Conservation (phyloP, 2,329 filamentous ascomycete genomes). For the Helicocarpus griseus region DNA sequence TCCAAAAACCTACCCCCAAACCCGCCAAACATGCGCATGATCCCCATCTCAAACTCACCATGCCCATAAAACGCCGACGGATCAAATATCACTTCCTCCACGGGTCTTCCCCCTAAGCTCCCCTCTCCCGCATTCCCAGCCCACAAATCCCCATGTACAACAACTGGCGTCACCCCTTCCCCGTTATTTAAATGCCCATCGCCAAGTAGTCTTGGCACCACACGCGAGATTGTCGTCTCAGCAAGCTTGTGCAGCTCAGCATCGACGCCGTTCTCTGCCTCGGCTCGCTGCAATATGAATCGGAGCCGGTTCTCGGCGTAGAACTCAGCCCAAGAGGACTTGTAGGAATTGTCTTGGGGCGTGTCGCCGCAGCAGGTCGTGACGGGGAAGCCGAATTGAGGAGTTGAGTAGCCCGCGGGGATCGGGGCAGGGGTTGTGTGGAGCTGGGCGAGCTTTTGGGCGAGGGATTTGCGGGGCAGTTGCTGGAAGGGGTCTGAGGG, state of each 20-base stretch:
- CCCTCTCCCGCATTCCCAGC: slow-evolving; percentile 59
- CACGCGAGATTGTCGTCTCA: slow-evolving; percentile 50
- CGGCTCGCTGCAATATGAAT: slow-evolving; percentile 50
- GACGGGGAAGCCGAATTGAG: slow-evolving; percentile 74
- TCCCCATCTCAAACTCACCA: slow-evolving; percentile 81
- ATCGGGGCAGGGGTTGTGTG: slow-evolving; percentile 64
- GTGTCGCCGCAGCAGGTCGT: slow-evolving; percentile 82
- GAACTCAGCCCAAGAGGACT: slow-evolving; percentile 70
- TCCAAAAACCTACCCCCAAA: slow-evolving; percentile 62
- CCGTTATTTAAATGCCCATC: slow-evolving; percentile 53
- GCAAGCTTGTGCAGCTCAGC: slow-evolving; percentile 52
- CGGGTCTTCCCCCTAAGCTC: slow-evolving; percentile 33
- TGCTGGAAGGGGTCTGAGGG: slow-evolving; percentile 24
- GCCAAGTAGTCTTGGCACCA: slow-evolving; percentile 69
- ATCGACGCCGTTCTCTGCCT: slow-evolving; percentile 56
- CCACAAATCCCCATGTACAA: slow-evolving; percentile 92
- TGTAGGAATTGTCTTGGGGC: slow-evolving; percentile 67
- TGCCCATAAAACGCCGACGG: slow-evolving; percentile 75
- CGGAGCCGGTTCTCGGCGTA: slow-evolving; percentile 68
- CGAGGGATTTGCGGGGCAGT: slow-evolving; percentile 50
- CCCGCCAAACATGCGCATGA: slow-evolving; percentile 95
- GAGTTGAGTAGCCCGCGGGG: slow-evolving; percentile 42
- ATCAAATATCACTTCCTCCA: slow-evolving; percentile 74
- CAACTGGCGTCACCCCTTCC: slow-evolving; percentile 59
- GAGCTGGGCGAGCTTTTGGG: slow-evolving; percentile 65